Evolutionary conservation across 371 early-diverging fungal genomes (phyloP), one percentile per base, ranked within the genome.

Genomic region (Circinella minor): DNA sequence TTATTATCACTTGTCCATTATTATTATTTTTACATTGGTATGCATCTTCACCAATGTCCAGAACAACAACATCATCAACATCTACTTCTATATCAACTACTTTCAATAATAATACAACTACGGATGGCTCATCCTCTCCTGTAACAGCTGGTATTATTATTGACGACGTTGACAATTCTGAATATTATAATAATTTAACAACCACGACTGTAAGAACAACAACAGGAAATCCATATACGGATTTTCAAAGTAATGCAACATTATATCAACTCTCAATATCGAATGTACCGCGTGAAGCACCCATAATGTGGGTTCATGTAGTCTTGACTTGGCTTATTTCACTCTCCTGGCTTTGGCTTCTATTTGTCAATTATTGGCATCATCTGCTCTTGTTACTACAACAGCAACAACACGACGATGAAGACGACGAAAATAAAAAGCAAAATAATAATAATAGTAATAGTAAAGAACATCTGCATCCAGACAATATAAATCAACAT

Each of bases 21-120:
- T 70, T 91, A 4, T 66, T 89, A 4, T 81, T 86, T 3, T 64
- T 89, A 11, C 88, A 91, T 59, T 89, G 80, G 81, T 63, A 36
- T 74, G 46, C 71, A 71, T 18, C 62, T n/a, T 51, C 51, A 51
- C n/a, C 15, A n/a, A 13, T 15, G 15, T 15, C 51, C 8, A 13
- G 14, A 51, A 5, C 51, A 14, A 8, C 51, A 5, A 4, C 15
- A 51, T 14, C 51, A 51, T n/a, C 51, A 17, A 13, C 51, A 13
- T 51, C 51, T n/a, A 13, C 43, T 9, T 43, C 11, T 43, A 43
- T 11, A 43, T 43, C 11, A 11, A 43, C 6, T 3, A 43, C 69
- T 43, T 62, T 68, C 27, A 65, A 37, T 36, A 27, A 48, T 15
- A 36, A 68, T 43, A 27, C 27, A 27, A 2, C 2, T 27, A 0